Conservation (phyloP, 352 stramenopile genomes). For the Globisporangium spiculum region DNA sequence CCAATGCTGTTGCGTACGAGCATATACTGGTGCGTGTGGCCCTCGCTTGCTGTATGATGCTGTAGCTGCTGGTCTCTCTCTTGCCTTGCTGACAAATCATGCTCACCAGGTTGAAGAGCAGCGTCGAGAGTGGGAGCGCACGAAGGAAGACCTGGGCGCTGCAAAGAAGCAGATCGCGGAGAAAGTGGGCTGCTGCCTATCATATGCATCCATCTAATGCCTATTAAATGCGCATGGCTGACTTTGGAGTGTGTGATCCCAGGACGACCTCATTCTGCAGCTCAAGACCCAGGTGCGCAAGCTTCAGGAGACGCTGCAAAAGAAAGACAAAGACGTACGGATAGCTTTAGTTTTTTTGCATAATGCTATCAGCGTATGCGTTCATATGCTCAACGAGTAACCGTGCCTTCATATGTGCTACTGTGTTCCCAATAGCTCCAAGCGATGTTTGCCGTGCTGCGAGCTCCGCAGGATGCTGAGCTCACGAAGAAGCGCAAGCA, state of each 20-base stretch:
- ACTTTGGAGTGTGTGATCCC: neutral
- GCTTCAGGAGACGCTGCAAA: conserved; percentile 53
- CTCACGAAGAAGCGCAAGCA: conserved; percentile 58
- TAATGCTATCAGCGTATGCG: neutral
- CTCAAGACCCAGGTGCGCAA: conserved; percentile 55
- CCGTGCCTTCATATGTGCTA: no score
- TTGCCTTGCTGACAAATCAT: neutral
- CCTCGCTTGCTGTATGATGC: neutral
- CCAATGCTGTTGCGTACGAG: conserved; percentile 2
- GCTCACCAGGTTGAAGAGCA: conserved; percentile 43
- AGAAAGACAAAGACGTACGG: conserved; percentile 66
- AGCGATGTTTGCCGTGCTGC: conserved; percentile 50
- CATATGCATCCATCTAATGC: neutral
- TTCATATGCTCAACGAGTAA: neutral
- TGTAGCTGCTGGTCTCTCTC: neutral
- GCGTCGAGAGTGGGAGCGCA: conserved; percentile 51
- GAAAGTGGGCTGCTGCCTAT: conserved; percentile 22
- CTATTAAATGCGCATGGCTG: neutral
- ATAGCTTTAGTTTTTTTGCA: neutral
- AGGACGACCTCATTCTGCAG: conserved; percentile 59
- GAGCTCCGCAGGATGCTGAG: conserved; percentile 58
- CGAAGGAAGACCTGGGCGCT: conserved; percentile 45
- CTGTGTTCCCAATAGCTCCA: conserved; percentile 33
- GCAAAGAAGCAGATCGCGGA: conserved; percentile 44
- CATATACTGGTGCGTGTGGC: conserved; percentile 12